Conservation (phyloP, 1,284 basidiomycete genomes). For the Moesziomyces aphidis region DNA sequence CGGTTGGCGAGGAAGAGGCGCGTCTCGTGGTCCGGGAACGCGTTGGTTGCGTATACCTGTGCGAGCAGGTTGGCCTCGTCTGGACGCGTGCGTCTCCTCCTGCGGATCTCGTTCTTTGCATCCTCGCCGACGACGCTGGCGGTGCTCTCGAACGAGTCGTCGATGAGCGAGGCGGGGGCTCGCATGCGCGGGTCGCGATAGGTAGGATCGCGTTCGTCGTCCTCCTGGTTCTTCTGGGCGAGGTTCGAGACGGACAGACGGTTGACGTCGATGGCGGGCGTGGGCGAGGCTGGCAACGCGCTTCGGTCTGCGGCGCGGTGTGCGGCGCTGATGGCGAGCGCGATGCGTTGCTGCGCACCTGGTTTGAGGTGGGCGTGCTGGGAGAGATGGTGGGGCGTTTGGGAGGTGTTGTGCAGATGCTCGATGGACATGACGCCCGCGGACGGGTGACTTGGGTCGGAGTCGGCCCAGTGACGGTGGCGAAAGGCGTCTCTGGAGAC, state of each 20-base stretch:
- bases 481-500: conserved; percentile 46
- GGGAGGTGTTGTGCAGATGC: conserved; percentile 18
- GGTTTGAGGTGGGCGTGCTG: neutral
- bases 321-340: neutral
- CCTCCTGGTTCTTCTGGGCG: conserved; percentile 34
- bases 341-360: neutral
- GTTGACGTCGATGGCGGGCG: conserved; percentile 36
- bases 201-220: conserved; percentile 9
- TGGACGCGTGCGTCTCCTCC: conserved; percentile 57
- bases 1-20: conserved; percentile 55
- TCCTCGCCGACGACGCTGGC: conserved; percentile 35
- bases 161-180: conserved; percentile 27
- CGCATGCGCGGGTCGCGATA: conserved; percentile 9
- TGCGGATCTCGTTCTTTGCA: conserved; percentile 39
- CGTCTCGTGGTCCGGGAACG: conserved; percentile 61
- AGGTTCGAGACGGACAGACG: conserved; percentile 36
- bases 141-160: conserved; percentile 43
- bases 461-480: conserved; percentile 33
- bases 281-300: conserved; percentile 16
- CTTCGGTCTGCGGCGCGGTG: too few species aligned
- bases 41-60: conserved; percentile 56
- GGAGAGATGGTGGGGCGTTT: conserved; percentile 5
- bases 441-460: conserved; percentile 2
- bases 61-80: conserved; percentile 60
- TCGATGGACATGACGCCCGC: conserved; percentile 37